Evolutionary conservation across 441 rosid species (phyloP), one percentile per base, ranked within the genome.

Genomic region (Eruca vesicaria): DNA sequence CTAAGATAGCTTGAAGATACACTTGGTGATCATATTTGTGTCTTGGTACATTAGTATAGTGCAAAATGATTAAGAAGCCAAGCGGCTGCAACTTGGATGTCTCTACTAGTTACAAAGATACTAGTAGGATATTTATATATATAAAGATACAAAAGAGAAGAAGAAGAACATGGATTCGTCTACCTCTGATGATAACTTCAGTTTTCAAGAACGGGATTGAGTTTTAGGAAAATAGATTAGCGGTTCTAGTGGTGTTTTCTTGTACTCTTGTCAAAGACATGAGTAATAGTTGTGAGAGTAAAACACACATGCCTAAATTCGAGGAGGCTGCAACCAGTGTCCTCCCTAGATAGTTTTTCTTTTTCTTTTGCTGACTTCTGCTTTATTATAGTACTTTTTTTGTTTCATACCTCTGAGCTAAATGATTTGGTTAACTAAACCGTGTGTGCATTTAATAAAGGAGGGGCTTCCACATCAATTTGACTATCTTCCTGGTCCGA

Each of bases 391-490:
- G n/a, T n/a, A 43, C 32, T 29, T 28, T 5, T 5, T 28, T 43
- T 29, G 38, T 15, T 59, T 15, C 10, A 15, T 15, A 59, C 55
- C 10, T 16, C 55, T 26, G 15, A 29, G 8, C 41, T 16, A 3
- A 4, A 60, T 28, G 16, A 15, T 15, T n/a, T 63, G 62, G 53
- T 6, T 23, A 7, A 9, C 2, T 18, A 53, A 8, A 66, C 59
- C 52, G 66, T 66, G 15, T 18, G 52, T 26, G 32, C 18, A 61
- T 68, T 69, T 18, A 71, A 58, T 16, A 55, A 41, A 28, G 75
- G 71, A 56, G 81, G 64, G 23, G 91, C 85, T 73, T 90, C 94
- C 3, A 82, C n/a, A 60, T 89, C 94, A n/a, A 69, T 66, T 38
- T 55, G 52, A 20, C 73, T 78, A 41, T 72, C 69, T 61, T 73